Conservation (phyloP, 306 rosid species). For the Prunus padus region DNA sequence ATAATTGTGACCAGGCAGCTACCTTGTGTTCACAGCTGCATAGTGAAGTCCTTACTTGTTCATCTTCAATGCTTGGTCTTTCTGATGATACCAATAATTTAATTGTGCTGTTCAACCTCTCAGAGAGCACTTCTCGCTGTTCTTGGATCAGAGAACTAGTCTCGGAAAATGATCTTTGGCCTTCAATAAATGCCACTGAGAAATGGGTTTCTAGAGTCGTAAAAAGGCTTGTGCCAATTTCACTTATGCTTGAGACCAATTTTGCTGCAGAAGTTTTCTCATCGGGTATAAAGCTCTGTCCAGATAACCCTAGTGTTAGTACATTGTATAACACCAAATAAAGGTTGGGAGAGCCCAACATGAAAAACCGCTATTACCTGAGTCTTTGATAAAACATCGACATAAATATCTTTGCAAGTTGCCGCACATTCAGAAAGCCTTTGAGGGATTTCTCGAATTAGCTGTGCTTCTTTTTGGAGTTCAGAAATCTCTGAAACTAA, state of each 20-base stretch:
- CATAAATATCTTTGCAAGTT: slow-evolving; percentile 59
- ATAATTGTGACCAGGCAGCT: slow-evolving; percentile 57
- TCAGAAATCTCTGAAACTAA: slow-evolving; percentile 39
- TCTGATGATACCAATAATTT: slow-evolving; percentile 53
- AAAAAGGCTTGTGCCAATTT: slow-evolving; percentile 59
- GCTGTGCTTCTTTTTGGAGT: slow-evolving; percentile 55
- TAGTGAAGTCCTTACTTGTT: slow-evolving; percentile 32
- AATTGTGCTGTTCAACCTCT: slow-evolving; percentile 53
- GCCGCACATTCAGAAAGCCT: slow-evolving; percentile 47
- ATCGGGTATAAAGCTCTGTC: slow-evolving; percentile 50
- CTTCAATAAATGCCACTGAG: slow-evolving; percentile 30
- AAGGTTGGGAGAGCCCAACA: slow-evolving; percentile 9
- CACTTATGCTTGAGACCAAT: slow-evolving; percentile 62
- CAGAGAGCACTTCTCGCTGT: slow-evolving; percentile 46
- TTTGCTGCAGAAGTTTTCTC: slow-evolving; percentile 46
- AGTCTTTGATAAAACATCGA: slow-evolving; percentile 54
- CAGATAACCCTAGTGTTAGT: slow-evolving; percentile 18
- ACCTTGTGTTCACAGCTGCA: slow-evolving; percentile 67
- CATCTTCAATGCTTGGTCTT: slow-evolving; percentile 29
- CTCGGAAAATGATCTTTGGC: slow-evolving; percentile 31
- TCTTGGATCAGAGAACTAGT: slow-evolving; percentile 43
- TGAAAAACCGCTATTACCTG: slow-evolving; percentile 50
- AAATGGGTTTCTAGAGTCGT: slow-evolving; percentile 59
- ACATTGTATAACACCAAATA: slow-evolving; percentile 21
- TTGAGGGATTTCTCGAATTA: slow-evolving; percentile 47